Base-by-base conservation (phyloP, 225 moss, liverwort and hornwort species). In the Physcomitrium patens region DNA sequence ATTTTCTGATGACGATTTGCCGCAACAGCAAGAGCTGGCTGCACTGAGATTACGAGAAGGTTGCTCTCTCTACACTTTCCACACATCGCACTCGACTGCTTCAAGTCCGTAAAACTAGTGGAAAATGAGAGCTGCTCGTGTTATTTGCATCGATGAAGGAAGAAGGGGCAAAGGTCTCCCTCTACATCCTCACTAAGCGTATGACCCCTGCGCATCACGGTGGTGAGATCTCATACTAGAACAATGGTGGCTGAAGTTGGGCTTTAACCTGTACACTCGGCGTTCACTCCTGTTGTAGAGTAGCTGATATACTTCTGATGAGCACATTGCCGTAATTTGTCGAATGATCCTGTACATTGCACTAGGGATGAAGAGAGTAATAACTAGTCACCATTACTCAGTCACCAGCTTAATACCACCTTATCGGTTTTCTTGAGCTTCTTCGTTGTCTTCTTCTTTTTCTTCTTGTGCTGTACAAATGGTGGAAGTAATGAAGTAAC, bases 321-420 rank as follows among this genome's bases (percentile, higher is more conserved):
- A 48, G 18, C 59, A 49, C 50, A 80, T 75, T 71, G 85, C 77
- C 72, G 31, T 37, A 65, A 56, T 63, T 69, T 37, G 31, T 68
- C 71, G 72, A 79, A 55, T 69, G 64, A 70, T 84, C 59, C 67
- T 86, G 80, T 86, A 86, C 83, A 82, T 76, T 86, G 70, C 76
- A 76, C 67, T 73, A 24, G 31, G 2, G 31, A 37, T 1, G 31
- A 4, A 74, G 73, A 63, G 31, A 71, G 71, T 37, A 4, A 37
- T 37, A 76, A 55, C 43, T 73, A 75, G 56, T 37, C 7, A 46
- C 26, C 67, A 54, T 51, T 63, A 77, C 68, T 67, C 59, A 62
- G 76, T 22, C 31, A 37, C 58, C 28, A 8, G 49, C 37, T 37
- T 58, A 79, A 54, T 58, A 63, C 83, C 76, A 68, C 72, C 72